Evolutionary conservation across 306 rosid species (phyloP).

Genomic region (Inga leiocalycina): DNA sequence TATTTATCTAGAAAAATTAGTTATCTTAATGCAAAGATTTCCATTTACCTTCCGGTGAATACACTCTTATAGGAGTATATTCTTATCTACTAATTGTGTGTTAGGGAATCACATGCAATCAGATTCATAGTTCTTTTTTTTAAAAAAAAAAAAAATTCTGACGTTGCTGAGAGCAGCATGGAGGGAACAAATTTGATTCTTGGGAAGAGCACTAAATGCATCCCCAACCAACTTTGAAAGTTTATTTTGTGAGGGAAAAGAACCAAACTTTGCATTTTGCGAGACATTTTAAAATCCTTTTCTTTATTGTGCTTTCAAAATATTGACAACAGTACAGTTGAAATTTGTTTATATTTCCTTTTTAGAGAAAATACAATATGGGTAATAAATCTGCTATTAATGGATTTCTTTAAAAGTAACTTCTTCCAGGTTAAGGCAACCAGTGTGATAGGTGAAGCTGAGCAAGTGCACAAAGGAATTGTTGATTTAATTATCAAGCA

Average conservation of each 20-base stretch:
- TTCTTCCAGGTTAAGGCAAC: conserved; percentile 68
- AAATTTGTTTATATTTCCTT: neutral
- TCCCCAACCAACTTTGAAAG: neutral
- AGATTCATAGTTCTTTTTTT: neutral
- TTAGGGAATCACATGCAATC: neutral
- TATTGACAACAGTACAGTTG: neutral
- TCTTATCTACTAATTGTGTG: neutral
- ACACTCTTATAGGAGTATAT: neutral
- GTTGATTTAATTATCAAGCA: conserved; percentile 60
- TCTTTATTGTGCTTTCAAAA: neutral
- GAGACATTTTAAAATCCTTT: neutral
- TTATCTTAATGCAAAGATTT: neutral
- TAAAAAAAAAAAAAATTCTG: neutral
- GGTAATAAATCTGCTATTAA: conserved; percentile 3
- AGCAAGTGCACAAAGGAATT: conserved; percentile 74
- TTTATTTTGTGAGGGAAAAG: neutral
- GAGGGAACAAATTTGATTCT: neutral
- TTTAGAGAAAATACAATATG: neutral
- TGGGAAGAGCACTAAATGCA: neutral
- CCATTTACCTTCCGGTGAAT: neutral
- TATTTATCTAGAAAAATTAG: neutral
- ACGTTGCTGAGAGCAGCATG: neutral
- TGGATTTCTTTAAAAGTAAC: conserved; percentile 21
- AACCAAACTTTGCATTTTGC: neutral
- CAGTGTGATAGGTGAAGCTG: conserved; percentile 53